Conservation (phyloP, 2,329 filamentous ascomycete species). For the Orbilia oligospora region DNA sequence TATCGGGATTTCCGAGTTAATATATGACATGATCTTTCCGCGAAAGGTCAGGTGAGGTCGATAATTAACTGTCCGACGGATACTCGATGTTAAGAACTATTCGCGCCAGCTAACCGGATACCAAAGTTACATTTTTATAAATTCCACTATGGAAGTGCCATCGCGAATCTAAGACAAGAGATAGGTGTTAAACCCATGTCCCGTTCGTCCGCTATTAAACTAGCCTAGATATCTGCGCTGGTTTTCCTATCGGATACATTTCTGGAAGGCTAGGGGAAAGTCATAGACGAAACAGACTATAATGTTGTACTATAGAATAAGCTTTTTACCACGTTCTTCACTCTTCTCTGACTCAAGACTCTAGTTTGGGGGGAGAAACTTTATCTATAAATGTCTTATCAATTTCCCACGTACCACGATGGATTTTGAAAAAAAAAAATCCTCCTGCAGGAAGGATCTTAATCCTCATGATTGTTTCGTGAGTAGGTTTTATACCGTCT, state of each 20-base stretch:
- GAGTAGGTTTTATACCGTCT: constrained; percentile 13
- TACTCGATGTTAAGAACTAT: no score
- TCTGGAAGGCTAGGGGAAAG: constrained; percentile 30
- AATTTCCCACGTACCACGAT: constrained; percentile 14
- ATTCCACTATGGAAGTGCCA: background rate
- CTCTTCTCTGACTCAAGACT: constrained; percentile 21
- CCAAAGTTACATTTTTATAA: background rate
- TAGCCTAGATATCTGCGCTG: constrained; percentile 21
- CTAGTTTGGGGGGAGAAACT: constrained; percentile 10
- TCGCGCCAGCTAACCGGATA: no score
- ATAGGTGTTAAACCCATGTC: background rate
- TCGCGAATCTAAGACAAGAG: constrained; percentile 11
- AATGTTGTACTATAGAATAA: constrained; percentile 18
- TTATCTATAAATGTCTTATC: constrained; percentile 41
- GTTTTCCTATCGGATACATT: constrained; percentile 14
- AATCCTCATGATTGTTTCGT: constrained; percentile 28
- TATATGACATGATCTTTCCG: no score
- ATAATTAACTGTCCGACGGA: constrained; percentile 28
- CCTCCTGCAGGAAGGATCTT: constrained; percentile 12
- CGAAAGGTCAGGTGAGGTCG: no score
- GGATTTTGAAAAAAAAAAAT: constrained; percentile 15
- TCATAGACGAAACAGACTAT: background rate
- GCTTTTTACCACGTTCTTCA: constrained; percentile 36
- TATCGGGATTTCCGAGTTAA: no score
- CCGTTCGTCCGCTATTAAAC: constrained; percentile 9